These are phyloP conservation scores for Colletotrichum sp. DNA, from an alignment of 2,329 filamentous ascomycete genomes.

Conservation along the genomic window DNA sequence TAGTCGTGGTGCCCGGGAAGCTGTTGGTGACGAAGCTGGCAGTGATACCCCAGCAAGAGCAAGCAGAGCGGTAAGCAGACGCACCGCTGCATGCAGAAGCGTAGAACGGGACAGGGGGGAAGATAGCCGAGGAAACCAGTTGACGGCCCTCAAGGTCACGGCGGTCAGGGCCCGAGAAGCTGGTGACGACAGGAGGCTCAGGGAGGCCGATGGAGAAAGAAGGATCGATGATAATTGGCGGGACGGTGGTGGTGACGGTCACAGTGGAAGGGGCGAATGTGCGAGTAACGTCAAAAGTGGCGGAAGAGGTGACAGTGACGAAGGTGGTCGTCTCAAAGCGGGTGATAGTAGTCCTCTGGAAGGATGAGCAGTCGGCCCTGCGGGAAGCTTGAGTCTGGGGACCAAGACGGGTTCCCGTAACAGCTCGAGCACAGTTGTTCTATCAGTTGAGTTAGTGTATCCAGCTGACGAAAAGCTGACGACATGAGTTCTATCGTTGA, in stretches of 20 bases:
- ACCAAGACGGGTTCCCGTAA: neutral
- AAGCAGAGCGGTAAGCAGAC: conserved; percentile 27
- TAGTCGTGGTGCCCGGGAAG: neutral
- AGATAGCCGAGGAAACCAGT: neutral
- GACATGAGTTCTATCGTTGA: neutral
- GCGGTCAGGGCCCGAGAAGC: neutral
- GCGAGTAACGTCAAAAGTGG: neutral
- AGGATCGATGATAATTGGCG: neutral
- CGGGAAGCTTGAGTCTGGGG: neutral
- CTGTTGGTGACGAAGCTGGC: conserved; percentile 4
- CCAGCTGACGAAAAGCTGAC: neutral
- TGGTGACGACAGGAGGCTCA: neutral
- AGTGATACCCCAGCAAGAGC: conserved; percentile 30
- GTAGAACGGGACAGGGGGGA: conserved; percentile 24
- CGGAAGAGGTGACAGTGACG: neutral
- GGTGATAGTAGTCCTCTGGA: neutral
- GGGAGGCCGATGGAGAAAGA: neutral
- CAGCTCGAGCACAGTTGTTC: conserved; percentile 9
- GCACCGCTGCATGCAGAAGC: conserved; percentile 26
- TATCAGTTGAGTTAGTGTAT: neutral
- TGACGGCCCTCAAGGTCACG: neutral
- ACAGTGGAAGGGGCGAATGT: neutral
- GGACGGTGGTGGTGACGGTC: neutral
- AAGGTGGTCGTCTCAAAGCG: conserved; percentile 20
- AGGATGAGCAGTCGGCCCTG: neutral